Conservation (phyloP, 2,329 filamentous ascomycete genomes). For the Dendrostoma leiphaemia region DNA sequence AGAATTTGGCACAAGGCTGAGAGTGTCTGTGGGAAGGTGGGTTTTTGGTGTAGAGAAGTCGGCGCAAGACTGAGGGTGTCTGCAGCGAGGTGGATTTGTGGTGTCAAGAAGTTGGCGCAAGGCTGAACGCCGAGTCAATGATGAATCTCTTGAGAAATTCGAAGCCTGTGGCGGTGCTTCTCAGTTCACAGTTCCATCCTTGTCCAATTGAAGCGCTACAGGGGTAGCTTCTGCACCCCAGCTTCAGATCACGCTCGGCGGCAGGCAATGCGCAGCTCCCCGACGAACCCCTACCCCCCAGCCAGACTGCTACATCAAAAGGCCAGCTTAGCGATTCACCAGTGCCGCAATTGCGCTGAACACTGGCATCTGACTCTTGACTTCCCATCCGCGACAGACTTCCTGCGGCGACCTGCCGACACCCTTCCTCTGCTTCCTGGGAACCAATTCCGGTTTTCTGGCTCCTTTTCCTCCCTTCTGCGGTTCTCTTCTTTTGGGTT, state of each 20-base stretch:
- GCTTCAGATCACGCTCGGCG: not conserved
- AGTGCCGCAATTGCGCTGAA: conserved; percentile 10
- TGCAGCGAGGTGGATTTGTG: too few species aligned
- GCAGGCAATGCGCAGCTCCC: conserved; percentile 7
- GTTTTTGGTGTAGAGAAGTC: too few species aligned
- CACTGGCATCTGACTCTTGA: conserved; percentile 7
- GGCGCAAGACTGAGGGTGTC: not conserved
- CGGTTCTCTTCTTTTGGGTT: conserved; percentile 6
- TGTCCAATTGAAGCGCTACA: not conserved
- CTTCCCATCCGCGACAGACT: conserved; percentile 18
- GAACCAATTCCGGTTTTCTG: not conserved
- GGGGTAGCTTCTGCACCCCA: conserved; percentile 6
- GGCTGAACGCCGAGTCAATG: conserved; percentile 13
- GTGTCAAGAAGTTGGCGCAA: not conserved
- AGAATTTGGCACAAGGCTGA: not conserved
- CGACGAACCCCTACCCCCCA: conserved; percentile 12
- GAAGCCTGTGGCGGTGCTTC: conserved; percentile 14
- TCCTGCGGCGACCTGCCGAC: conserved; percentile 15
- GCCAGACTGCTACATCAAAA: conserved; percentile 20
- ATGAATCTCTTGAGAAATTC: conserved; percentile 19
- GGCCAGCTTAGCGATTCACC: conserved; percentile 26
- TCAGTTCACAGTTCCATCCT: not conserved
- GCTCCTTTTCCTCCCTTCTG: conserved; percentile 3
- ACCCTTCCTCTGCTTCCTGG: conserved; percentile 11
- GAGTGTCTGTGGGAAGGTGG: not conserved